phyloP scores from a whole-genome alignment of 306 rosid genomes.

The Fagus crenata region DNA sequence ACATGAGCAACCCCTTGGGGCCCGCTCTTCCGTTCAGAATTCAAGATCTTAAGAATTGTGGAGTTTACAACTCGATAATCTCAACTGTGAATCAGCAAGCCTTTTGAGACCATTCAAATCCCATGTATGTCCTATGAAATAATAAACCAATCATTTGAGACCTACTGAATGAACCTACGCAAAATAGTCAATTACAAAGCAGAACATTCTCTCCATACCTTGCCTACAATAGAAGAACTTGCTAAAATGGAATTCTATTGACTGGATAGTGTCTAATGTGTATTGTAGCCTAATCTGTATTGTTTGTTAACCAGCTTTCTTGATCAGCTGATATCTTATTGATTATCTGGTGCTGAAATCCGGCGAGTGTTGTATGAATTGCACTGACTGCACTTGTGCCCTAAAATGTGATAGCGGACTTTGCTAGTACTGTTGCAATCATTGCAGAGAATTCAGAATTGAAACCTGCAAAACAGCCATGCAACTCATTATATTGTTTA shows the following conservation, averaged over 20 bases:
- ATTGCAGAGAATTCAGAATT: conserved; percentile 72
- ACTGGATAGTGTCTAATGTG: neutral
- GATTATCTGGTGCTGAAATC: conserved; percentile 41
- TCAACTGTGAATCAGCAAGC: neutral
- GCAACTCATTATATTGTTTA: conserved; percentile 12
- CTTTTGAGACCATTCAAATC: neutral
- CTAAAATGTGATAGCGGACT: conserved; percentile 56
- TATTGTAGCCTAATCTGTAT: neutral
- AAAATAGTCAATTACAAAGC: neutral
- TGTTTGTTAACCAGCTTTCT: neutral
- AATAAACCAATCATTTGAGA: neutral
- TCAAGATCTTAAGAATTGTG: no score
- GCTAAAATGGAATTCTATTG: neutral
- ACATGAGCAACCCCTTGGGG: no score
- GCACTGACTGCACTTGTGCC: conserved; percentile 63
- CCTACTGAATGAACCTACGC: neutral
- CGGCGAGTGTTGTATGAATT: conserved; percentile 64
- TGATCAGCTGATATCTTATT: conserved; percentile 19
- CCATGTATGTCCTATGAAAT: neutral
- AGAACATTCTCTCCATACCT: neutral
- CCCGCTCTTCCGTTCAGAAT: no score
- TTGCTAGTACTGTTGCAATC: conserved; percentile 53
- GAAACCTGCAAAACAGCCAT: conserved; percentile 50
- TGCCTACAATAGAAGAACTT: neutral
- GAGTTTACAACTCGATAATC: neutral